Base-by-base conservation (phyloP, 306 rosid genomes). In the Nissolia schottii region DNA sequence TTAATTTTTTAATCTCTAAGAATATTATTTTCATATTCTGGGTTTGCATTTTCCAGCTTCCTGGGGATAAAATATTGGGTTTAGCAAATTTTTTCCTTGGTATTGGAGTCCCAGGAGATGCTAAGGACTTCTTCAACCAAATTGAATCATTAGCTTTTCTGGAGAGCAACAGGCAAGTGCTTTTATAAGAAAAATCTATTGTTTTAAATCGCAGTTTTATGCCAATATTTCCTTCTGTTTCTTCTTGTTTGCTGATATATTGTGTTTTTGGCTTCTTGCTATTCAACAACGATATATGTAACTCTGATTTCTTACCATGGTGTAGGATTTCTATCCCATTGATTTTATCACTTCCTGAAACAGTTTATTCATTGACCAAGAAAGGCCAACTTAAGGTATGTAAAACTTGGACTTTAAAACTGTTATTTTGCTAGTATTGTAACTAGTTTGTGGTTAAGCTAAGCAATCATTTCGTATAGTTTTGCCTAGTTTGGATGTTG, bases 51-150 rank as follows among this genome's bases (percentile, higher is more conserved):
- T 45, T 81, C 61, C 91, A 95, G 99, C 85, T 95, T 70, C 84
- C 92, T 25, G 96, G 86, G 20, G 89, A 91, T 67, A 85, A 67
- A 85, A 81, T 92, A 62, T 81, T 92, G 84, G 99, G 99, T 74
- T 82, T 95, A 78, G 93, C 99, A 57, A 88, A 87, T 46, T 92
- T 95, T 85, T 87, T 95, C 79, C 89, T 95, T 51, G 96, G 96
- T 59, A 83, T 89, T 46, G 99, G 99, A 73, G 66, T 92, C 81
- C 99, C 97, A 45, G 97, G 99, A 64, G 88, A 92, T 84, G 74
- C 93, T 35, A 90, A 85, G 69, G 97, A 92, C 80, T 90, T 95
- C 58, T 95, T 89, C 80, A 59, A 92, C 79, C 99, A 95, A 82
- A 70, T 95, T 71, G 96, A 95, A 70, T 85, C 96, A 13, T 84